Base-by-base conservation (phyloP, 768 basidiomycete species). In the Coprinopsis sp. region DNA sequence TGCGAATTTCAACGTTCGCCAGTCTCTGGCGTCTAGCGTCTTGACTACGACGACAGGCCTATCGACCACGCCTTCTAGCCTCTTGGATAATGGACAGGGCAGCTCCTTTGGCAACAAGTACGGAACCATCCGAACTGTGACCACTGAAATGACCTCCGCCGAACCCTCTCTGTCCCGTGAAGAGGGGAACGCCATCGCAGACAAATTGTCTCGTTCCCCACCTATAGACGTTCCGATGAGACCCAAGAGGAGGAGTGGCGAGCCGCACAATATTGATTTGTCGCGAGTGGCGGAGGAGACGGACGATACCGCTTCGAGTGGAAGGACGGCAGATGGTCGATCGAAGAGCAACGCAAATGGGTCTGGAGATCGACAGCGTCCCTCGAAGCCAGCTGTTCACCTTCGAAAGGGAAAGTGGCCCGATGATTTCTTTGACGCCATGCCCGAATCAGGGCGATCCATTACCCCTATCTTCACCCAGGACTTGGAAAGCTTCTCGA, bases 381-480 rank as follows among this genome's bases (percentile, higher is more conserved):
- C 33, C 38, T 40, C 64, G 53, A 57, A 52, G 49, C 56, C 60
- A 52, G 67, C 69, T 19, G 70, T 87, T 51, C 74, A 80, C 45
- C 76, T 88, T 27, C 79, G 81, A 27, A 86, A 88, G 61, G 87
- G 84, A 48, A 87, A 84, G 62, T 89, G 85, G 85, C 85, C 88
- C 0, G 85, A 88, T 63, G 87, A 88, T 62, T 86, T 88, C 59
- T 60, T 89, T 46, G 79, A 80, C 53, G 79, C 70, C 23, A 49
- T 63, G 49, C 66, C 55, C 37, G 61, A 49, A 52, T 63, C 54
- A 39, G 45, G 60, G 62, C 63, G 54, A 48, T 41, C 62, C 49
- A 46, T 59, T 60, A 31, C 60, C 49, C 47, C 59, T 39, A 63
- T 64, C 46, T 61, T 36, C 22, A 25, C 38, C 16, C 50, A 49